Conservation (phyloP, 371 early-diverging fungal species). For the Mucor mucedo region DNA sequence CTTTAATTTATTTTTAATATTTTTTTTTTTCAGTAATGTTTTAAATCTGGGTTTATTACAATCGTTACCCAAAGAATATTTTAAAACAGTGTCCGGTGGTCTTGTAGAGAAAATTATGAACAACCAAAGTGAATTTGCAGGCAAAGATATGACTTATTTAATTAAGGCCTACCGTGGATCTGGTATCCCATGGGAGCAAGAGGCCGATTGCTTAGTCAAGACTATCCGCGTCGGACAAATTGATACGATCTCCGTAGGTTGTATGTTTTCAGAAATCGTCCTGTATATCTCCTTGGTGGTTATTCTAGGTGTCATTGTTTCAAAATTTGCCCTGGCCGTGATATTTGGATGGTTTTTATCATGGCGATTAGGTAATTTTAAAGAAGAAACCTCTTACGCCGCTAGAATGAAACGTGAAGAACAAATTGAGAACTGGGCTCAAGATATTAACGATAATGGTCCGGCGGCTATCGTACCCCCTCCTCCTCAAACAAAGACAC, state of each 20-base stretch:
- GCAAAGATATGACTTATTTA: conserved; percentile 45
- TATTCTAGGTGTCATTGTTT: conserved; percentile 64
- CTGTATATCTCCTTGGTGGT: conserved; percentile 66
- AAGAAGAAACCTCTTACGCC: conserved; percentile 53
- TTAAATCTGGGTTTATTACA: conserved; percentile 41
- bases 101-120: conserved; percentile 33
- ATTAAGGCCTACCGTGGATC: conserved; percentile 27
- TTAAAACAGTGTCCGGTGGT: conserved; percentile 32
- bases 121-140: conserved; percentile 28
- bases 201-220: conserved; percentile 64
- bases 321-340: conserved; percentile 77
- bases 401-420: conserved; percentile 61
- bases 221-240: conserved; percentile 72
- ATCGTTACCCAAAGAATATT: conserved; percentile 39
- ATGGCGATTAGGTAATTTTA: conserved; percentile 60
- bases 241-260: conserved; percentile 72
- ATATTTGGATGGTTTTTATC: conserved; percentile 78
- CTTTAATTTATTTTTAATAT: too few species aligned
- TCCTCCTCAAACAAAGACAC: conserved; percentile 8
- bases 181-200: conserved; percentile 23
- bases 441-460: conserved; percentile 45
- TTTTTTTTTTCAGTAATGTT: conserved; percentile 31
- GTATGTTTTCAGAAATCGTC: conserved; percentile 69
- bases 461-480: conserved; percentile 28
- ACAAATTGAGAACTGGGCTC: conserved; percentile 67